phyloP scores from a whole-genome alignment of 2,329 filamentous ascomycete species.

The Huntiella decipiens region DNA sequence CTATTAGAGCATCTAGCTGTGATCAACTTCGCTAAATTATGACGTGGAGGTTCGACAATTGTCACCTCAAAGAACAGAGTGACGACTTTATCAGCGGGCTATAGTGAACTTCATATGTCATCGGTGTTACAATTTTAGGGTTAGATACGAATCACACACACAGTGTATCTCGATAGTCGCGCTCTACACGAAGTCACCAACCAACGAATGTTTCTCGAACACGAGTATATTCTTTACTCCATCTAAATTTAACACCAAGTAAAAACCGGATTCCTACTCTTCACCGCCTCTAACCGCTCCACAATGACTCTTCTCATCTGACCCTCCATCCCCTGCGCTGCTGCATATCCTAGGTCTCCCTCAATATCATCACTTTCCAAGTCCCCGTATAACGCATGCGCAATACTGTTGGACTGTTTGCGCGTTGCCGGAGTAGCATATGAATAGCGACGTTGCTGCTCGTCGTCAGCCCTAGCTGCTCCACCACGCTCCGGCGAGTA shows the following conservation, averaged over 20 bases:
- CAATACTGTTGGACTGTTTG: constrained; percentile 30
- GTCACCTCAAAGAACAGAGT: too few relatives aligned
- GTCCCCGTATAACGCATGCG: constrained; percentile 32
- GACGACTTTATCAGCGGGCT: too few relatives aligned
- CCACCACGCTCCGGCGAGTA: constrained; percentile 24
- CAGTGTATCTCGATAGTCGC: not conserved
- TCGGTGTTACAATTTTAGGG: too few relatives aligned
- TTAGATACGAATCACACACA: too few relatives aligned
- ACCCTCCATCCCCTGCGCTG: constrained; percentile 83
- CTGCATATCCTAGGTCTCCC: constrained; percentile 85
- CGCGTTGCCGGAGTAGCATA: constrained; percentile 30
- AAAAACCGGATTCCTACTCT: constrained; percentile 88
- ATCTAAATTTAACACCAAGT: constrained; percentile 60
- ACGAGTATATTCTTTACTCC: not conserved
- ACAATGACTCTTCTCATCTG: constrained; percentile 90
- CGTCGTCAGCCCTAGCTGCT: not conserved
- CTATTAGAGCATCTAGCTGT: too few relatives aligned
- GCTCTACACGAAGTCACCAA: not conserved
- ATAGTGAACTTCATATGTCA: too few relatives aligned
- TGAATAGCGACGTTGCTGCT: constrained; percentile 30
- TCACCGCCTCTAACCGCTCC: constrained; percentile 85
- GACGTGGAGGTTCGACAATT: too few relatives aligned
- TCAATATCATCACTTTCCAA: constrained; percentile 61
- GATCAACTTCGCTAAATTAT: too few relatives aligned
- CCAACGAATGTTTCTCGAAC: not conserved